Base-by-base conservation (phyloP, 2,329 filamentous ascomycete species). In the Diatrype stigma region DNA sequence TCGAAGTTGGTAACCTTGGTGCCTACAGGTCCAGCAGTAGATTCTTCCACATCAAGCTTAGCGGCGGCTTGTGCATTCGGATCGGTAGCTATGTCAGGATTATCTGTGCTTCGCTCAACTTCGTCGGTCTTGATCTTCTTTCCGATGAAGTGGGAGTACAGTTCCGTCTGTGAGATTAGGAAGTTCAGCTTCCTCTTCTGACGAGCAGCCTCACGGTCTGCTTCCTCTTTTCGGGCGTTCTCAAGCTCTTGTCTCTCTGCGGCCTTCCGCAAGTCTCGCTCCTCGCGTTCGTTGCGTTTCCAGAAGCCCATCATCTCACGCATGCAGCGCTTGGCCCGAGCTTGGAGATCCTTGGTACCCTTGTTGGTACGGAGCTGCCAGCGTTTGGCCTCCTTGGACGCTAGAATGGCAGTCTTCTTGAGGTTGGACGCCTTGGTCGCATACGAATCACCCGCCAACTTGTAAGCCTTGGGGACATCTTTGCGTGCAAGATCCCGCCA, bases 171-270 rank as follows among this genome's bases (percentile, higher is more conserved):
- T 1, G 93, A 96, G 70, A 99, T 99, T 57, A 99, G 81, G 80
- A 99, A 99, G 73, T 99, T 97, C 68, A 99, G 89, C 76, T 99
- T 99, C 63, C 94, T 86, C 82, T 96, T 96, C 74, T 99, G 94
- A 57, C 94, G 84, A 61, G 96, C 96, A 16, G 94, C 91, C 80
- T 99, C 94, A 58, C 95, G 91, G 63, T 97, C 94, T 5, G 94
- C 94, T 75, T 99, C 94, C 53, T 93, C 92, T 73, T 93, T 95
- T 72, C 94, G 92, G 17, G 94, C 94, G 64, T 94, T 95, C 68
- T 99, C 94, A 45, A 99, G 82, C 73, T 97, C 94, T 69, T 96
- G 91, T 68, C 87, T 90, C 76, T 99, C 94, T 5, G 94, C 94
- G 48, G 92, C 86, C 74, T 96, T 95, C 60, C 94, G 86, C 57